Percentiles rank a stretch among this genome's conserved stretches.
Conservation (phyloP, 208 protist genomes). For the Crithidia sp. region DNA sequence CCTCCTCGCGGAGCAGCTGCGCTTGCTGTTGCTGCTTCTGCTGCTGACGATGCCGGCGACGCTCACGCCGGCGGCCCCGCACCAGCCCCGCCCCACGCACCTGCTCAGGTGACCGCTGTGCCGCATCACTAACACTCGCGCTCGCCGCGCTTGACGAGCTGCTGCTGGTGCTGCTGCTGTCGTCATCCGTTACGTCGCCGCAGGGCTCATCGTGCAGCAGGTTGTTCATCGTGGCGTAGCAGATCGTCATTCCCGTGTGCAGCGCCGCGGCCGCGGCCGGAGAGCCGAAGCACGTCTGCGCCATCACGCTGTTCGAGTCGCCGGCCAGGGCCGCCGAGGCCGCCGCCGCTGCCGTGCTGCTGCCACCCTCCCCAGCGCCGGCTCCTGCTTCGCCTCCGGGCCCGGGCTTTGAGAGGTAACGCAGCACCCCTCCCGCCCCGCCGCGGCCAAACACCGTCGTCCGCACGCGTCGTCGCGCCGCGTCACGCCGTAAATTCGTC, state of each 20-base stretch:
- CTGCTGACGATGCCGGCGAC: background rate
- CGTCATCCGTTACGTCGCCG: background rate
- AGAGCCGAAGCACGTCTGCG: conserved; percentile 28
- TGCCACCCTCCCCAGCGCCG: background rate
- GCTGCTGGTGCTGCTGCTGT: conserved; percentile 10
- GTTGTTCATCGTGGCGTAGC: conserved; percentile 32
- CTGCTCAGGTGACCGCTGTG: background rate
- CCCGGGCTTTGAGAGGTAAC: background rate
- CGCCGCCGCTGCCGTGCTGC: background rate
- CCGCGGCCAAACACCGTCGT: conserved; percentile 26
- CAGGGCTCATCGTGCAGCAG: conserved; percentile 7
- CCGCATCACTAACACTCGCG: background rate
- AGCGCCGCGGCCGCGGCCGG: conserved; percentile 23
- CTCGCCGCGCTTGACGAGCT: background rate
- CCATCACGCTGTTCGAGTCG: conserved; percentile 17
- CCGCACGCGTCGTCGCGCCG: conserved; percentile 21
- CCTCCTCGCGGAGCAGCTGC: background rate
- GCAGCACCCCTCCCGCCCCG: conserved; percentile 2
- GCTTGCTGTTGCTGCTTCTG: background rate
- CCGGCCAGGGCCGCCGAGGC: conserved; percentile 1
- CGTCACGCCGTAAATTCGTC: conserved; percentile 15
- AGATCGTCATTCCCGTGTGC: conserved; percentile 29
- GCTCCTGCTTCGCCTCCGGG: background rate
- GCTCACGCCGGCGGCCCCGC: background rate
- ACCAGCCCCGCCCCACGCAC: background rate